phyloP scores from a whole-genome alignment of 306 rosid genomes.

The Leucaena leucocephala region DNA sequence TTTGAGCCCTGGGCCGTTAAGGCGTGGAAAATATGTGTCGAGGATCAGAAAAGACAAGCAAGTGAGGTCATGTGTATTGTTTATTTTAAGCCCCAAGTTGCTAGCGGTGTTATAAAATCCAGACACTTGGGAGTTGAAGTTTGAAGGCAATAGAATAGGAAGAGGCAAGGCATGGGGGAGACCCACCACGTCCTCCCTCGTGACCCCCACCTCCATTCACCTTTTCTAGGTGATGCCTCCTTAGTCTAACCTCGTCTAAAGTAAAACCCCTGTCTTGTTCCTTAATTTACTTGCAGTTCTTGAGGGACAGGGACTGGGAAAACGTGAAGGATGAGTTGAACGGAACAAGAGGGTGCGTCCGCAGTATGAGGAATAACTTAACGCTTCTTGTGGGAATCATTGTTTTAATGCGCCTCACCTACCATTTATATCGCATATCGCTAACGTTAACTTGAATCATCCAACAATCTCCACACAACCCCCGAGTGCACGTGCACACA shows the following conservation, averaged over 20 bases:
- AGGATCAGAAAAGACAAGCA: background rate
- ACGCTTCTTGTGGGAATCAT: background rate
- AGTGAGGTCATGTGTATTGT: background rate
- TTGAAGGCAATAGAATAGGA: background rate
- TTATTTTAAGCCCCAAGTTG: background rate
- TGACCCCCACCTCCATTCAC: background rate
- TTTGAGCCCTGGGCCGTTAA: background rate
- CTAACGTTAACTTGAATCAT: background rate
- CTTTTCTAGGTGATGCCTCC: too few species aligned
- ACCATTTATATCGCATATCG: too few species aligned
- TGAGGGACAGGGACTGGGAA: background rate
- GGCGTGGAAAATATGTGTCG: background rate
- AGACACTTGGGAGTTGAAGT: background rate
- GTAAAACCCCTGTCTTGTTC: too few species aligned
- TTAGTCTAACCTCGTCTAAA: too few species aligned
- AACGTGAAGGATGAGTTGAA: background rate
- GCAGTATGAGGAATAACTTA: background rate
- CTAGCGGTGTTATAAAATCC: background rate
- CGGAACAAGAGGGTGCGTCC: too few species aligned
- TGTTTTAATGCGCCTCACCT: background rate
- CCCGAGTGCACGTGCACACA: constrained; percentile 39
- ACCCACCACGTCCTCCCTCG: constrained; percentile 5
- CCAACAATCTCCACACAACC: too few species aligned
- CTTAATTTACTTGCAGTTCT: too few species aligned
- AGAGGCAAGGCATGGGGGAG: background rate